Conservation (phyloP, 1,284 basidiomycete species). For the Nidula niveotomentosa region DNA sequence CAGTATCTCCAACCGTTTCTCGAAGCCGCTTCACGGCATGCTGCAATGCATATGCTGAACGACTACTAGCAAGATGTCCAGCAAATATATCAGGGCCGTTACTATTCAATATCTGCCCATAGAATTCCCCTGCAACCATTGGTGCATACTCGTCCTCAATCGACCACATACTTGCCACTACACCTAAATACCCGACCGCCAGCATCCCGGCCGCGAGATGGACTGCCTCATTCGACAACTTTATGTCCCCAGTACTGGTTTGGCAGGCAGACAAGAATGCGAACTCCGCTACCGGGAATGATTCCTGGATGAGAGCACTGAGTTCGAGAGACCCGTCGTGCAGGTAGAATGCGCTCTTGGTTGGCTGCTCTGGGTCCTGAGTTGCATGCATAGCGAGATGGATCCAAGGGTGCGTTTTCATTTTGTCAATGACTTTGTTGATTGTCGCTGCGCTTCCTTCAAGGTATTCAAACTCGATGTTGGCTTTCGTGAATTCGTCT, state of each 20-base stretch:
- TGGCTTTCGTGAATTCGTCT: background rate
- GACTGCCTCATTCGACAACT: conserved; percentile 15
- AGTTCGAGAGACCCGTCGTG: background rate
- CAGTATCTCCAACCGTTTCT: background rate
- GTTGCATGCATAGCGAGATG: conserved; percentile 4
- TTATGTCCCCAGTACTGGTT: conserved; percentile 17
- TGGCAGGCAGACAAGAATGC: conserved; percentile 26
- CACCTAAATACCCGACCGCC: conserved; percentile 19
- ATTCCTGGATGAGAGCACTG: conserved; percentile 4
- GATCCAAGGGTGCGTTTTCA: background rate
- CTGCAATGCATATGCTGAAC: background rate
- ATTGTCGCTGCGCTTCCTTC: background rate
- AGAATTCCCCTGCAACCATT: conserved; percentile 11
- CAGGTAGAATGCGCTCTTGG: background rate
- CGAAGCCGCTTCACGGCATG: background rate
- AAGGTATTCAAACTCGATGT: background rate
- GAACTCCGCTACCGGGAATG: conserved; percentile 13
- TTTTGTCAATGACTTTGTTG: background rate
- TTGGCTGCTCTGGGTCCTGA: background rate
- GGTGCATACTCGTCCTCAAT: conserved; percentile 15
- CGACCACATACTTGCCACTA: conserved; percentile 25
- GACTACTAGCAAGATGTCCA: background rate
- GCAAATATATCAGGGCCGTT: background rate
- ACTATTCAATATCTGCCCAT: conserved; percentile 4
- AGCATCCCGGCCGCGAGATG: conserved; percentile 24